phyloP scores from a whole-genome alignment of 139 green algal genomes.

The Haematococcus sp. region DNA sequence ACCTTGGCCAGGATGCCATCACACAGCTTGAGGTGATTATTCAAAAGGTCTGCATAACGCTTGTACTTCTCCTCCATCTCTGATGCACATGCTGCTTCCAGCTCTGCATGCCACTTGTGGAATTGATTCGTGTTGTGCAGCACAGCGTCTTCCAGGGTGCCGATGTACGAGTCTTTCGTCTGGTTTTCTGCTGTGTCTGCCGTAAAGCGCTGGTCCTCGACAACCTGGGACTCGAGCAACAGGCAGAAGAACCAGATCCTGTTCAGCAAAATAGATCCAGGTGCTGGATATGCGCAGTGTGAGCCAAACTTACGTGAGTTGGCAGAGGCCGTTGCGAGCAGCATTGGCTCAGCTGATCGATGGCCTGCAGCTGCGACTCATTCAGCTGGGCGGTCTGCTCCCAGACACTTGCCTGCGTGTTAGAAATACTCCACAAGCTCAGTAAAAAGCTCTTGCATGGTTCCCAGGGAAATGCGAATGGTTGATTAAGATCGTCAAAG shows the following conservation, averaged over 20 bases:
- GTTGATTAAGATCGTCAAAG: neutral
- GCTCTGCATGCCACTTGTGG: conserved; percentile 84
- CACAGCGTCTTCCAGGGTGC: conserved; percentile 63
- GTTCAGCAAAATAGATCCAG: neutral
- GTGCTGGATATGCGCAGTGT: neutral
- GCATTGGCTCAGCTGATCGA: conserved; percentile 54
- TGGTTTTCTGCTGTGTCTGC: neutral
- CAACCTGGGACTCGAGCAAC: conserved; percentile 14
- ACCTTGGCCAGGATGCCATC: conserved; percentile 65
- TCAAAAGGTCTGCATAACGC: conserved; percentile 67
- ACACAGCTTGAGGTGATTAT: conserved; percentile 59
- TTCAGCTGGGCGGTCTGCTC: conserved; percentile 64
- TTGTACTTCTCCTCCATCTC: conserved; percentile 89
- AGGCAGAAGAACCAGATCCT: too few relatives aligned
- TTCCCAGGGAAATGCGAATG: neutral
- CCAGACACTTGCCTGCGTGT: conserved; percentile 53
- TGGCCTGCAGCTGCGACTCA: conserved; percentile 45
- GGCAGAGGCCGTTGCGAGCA: conserved; percentile 60
- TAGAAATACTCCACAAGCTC: neutral
- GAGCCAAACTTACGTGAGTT: conserved; percentile 49
- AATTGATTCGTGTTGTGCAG: conserved; percentile 84
- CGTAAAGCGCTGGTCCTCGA: conserved; percentile 24
- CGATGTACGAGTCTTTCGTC: conserved; percentile 38
- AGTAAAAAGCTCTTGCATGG: neutral
- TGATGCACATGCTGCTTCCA: conserved; percentile 72